Percentiles rank a stretch among this genome's conserved stretches.
Evolutionary conservation across 371 early-diverging fungal species (phyloP).

Genomic region (Saksenaea vasiformis): DNA sequence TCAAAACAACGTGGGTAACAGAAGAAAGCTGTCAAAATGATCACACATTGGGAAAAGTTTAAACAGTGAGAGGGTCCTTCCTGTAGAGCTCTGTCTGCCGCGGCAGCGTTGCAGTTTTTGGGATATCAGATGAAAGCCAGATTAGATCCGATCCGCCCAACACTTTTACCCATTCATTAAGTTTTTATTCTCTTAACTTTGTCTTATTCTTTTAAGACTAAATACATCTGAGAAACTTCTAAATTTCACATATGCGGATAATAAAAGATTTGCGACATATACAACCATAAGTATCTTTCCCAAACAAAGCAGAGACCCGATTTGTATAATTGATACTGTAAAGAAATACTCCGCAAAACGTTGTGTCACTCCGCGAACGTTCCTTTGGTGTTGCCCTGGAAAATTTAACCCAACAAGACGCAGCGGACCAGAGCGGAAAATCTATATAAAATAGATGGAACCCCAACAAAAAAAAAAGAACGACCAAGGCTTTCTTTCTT

Average conservation of each 20-base stretch:
- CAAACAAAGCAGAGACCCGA: constrained; percentile 2
- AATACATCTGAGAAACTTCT: neutral
- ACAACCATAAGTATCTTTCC: neutral
- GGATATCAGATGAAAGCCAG: constrained; percentile 5
- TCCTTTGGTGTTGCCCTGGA: constrained; percentile 4
- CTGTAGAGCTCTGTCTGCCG: constrained; percentile 1
- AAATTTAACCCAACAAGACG: constrained; percentile 5
- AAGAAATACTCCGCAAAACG: neutral
- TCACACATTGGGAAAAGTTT: constrained; percentile 3
- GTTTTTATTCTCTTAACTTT: neutral
- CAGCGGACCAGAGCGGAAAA: constrained; percentile 6
- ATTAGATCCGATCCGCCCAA: constrained; percentile 5
- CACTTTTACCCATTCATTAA: neutral
- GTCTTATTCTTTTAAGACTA: neutral
- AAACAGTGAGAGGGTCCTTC: constrained; percentile 3
- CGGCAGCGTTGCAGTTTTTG: constrained; percentile 4
- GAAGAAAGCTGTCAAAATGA: neutral
- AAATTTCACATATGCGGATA: neutral
- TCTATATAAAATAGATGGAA: constrained; percentile 3
- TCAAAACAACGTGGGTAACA: constrained; percentile 2
- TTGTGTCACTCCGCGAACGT: constrained; percentile 1
- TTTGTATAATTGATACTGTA: constrained; percentile 2
- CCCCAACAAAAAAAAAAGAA: constrained; percentile 1
- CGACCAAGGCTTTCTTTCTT: neutral
- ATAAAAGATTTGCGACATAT: neutral